These are phyloP conservation scores for Neofusicoccum cordaticola DNA, from an alignment of 2,329 filamentous ascomycete genomes.

Conservation along the genomic window DNA sequence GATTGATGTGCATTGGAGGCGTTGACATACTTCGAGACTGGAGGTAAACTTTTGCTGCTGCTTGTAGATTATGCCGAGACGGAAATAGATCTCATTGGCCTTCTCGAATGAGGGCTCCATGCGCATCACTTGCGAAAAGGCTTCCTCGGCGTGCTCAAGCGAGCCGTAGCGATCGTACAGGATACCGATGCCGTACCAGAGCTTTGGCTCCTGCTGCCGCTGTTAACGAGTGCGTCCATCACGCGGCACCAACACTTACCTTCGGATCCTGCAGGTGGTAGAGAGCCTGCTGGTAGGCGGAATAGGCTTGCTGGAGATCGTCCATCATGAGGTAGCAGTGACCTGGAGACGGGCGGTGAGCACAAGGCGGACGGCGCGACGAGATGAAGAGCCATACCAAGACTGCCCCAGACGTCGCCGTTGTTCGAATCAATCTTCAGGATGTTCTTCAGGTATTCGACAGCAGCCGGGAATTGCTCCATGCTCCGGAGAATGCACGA, in stretches of 20 bases:
- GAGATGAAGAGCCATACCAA: conserved; percentile 61
- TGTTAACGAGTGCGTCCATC: background rate
- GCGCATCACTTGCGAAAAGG: conserved; percentile 97
- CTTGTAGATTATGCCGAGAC: conserved; percentile 99
- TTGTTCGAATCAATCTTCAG: conserved; percentile 85
- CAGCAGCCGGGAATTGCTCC: conserved; percentile 89
- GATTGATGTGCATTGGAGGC: background rate
- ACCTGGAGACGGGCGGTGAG: conserved; percentile 51
- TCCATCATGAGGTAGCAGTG: conserved; percentile 99
- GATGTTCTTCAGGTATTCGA: conserved; percentile 89
- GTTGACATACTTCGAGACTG: conserved; percentile 73
- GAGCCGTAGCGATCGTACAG: conserved; percentile 95
- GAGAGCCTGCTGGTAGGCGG: conserved; percentile 91
- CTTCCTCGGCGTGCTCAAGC: conserved; percentile 94
- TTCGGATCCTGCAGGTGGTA: conserved; percentile 93
- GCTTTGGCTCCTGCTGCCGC: conserved; percentile 72
- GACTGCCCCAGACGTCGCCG: conserved; percentile 93
- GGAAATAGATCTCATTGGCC: conserved; percentile 98
- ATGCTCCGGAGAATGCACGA: conserved; percentile 86
- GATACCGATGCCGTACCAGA: conserved; percentile 99
- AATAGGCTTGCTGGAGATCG: conserved; percentile 93
- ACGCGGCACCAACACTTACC: conserved; percentile 24
- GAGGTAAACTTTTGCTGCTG: conserved; percentile 92
- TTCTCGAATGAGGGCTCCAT: conserved; percentile 98
- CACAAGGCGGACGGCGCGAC: background rate